Conservation (phyloP, 345 rosid genomes). For the Alliaria petiolata region DNA sequence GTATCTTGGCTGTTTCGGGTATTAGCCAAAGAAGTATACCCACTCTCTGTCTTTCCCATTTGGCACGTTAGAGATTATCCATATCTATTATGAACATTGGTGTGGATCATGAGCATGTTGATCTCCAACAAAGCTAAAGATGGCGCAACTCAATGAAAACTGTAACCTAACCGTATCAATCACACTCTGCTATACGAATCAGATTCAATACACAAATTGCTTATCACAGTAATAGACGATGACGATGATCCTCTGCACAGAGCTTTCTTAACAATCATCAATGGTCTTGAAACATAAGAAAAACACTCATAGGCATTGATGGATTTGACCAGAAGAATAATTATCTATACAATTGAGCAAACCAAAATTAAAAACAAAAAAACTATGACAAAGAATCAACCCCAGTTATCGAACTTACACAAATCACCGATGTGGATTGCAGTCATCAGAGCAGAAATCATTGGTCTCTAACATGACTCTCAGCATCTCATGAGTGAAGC, state of each 20-base stretch:
- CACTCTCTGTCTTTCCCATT: too few relatives aligned
- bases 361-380: not conserved
- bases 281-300: not conserved
- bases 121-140: conserved; percentile 9
- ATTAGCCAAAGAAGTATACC: too few relatives aligned
- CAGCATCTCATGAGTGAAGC: conserved; percentile 30
- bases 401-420: not conserved
- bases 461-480: conserved; percentile 33
- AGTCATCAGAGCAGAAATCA: conserved; percentile 28
- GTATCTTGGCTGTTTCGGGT: not conserved
- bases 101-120: not conserved
- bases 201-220: conserved; percentile 19
- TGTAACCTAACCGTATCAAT: not conserved
- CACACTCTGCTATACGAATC: not conserved
- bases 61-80: too few relatives aligned
- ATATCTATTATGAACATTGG: not conserved
- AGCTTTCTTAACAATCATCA: not conserved
- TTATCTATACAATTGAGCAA: conserved; percentile 21
- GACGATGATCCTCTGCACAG: not conserved
- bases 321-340: not conserved
- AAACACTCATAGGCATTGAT: conserved; percentile 1
- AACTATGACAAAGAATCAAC: conserved; percentile 12
- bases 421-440: conserved; percentile 30
- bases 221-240: not conserved
- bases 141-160: not conserved